These are phyloP conservation scores for Abelmoschus esculentus DNA, from an alignment of 345 rosid genomes.

Conservation along the genomic window DNA sequence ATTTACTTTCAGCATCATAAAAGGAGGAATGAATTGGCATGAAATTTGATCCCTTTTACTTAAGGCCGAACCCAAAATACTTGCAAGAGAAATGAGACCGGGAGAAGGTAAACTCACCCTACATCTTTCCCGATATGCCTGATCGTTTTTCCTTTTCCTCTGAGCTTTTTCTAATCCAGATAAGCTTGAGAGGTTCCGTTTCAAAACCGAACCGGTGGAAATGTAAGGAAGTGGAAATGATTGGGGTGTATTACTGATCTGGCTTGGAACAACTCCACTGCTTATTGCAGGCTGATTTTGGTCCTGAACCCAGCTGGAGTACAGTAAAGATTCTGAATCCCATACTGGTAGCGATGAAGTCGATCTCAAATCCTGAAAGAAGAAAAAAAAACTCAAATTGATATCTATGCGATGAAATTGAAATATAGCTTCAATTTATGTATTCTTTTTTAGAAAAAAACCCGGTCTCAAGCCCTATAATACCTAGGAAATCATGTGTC, in stretches of 20 bases:
- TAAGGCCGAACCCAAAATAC: background rate
- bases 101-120: background rate
- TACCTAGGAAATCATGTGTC: too few species aligned
- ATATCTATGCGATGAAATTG: background rate
- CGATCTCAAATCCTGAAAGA: background rate
- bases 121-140: constrained; percentile 1
- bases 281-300: background rate
- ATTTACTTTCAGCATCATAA: too few species aligned
- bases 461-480: background rate
- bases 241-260: background rate
- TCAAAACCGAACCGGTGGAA: background rate
- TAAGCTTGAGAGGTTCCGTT: background rate
- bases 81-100: background rate
- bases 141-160: background rate
- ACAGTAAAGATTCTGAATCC: background rate
- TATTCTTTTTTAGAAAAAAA: background rate
- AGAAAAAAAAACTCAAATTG: background rate
- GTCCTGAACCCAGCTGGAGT: background rate
- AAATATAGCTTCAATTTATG: background rate
- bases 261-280: background rate
- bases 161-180: background rate
- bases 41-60: background rate
- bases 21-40: background rate
- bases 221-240: background rate
- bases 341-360: background rate